Base-by-base conservation (phyloP, 805 yeast species). In the Schwanniomyces pseudopolymorphus region DNA sequence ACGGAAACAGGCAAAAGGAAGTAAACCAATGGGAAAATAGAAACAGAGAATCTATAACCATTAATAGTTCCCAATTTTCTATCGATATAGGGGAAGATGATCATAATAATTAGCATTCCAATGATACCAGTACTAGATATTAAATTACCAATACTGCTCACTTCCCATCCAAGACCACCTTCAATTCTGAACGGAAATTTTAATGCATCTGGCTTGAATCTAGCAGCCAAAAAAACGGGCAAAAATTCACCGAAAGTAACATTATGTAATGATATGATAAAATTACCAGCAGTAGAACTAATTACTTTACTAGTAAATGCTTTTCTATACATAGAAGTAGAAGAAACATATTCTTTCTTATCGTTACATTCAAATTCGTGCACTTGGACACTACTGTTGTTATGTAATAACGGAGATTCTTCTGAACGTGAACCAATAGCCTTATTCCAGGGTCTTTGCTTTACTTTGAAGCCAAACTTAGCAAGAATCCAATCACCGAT, bases 31-130 rank as follows among this genome's bases (percentile, higher is more conserved):
- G 84, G 81, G 52, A 72, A 75, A 8, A 74, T 47, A 25, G 60
- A 53, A 31, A 73, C 61, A 11, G 78, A 63, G 2, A 64, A 43
- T 39, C 77, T 63, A 56, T 69, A 78, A n/a, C 78, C 69, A 6
- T 62, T 57, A 35, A 80, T 59, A 9, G 81, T 68, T 35, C 75
- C 75, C 50, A 69, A 74, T 39, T 62, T 61, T 44, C 81, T 62
- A 53, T 80, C 85, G 20, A 80, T 61, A 33, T 61, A 63, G 3
- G 86, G 86, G 58, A 74, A 81, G 4, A 80, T 53, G 39, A 81
- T 63, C 39, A 79, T 45, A 36, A 82, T 75, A 39, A 77, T 64
- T 39, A 78, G 52, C 14, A 78, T 74, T 5, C 85, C 85, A 33
- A 75, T 64, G 13, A 77, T 54, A n/a, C 85, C 86, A 2, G 81